A percentile compares a stretch with the other conserved stretches of the same genome.
These are phyloP conservation scores for Asterophora parasitica DNA, from an alignment of 768 basidiomycete species.

Conservation along the genomic window DNA sequence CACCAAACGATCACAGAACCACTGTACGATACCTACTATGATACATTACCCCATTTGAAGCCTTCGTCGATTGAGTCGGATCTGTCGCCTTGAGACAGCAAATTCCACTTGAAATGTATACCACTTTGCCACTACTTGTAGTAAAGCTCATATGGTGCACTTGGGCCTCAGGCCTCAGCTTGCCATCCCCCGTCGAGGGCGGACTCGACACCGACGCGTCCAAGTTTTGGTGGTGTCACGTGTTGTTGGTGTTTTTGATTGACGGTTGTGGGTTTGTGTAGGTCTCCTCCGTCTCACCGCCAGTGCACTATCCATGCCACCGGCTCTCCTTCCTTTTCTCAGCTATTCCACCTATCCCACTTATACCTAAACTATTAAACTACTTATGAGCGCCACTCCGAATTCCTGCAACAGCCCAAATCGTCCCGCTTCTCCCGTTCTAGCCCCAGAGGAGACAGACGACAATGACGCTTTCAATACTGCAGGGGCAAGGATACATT, in stretches of 20 bases:
- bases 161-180: too few species aligned
- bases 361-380: not conserved
- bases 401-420: not conserved
- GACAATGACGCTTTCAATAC: slow-evolving; percentile 40
- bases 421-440: slow-evolving; percentile 9
- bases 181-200: too few species aligned
- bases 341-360: not conserved
- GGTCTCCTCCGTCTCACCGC: too few species aligned
- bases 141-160: too few species aligned
- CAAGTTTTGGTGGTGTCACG: slow-evolving; percentile 8
- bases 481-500: slow-evolving; percentile 40
- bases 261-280: not conserved
- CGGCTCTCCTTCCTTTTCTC: not conserved
- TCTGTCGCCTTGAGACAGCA: too few species aligned
- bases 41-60: too few species aligned
- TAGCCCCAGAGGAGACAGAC: slow-evolving; percentile 27
- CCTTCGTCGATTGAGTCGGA: too few species aligned
- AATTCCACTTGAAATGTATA: not conserved
- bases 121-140: not conserved
- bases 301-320: slow-evolving; percentile 3
- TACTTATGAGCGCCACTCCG: slow-evolving; percentile 1
- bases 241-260: slow-evolving; percentile 15
- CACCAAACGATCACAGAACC: too few species aligned
- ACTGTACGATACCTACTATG: too few species aligned
- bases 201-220: too few species aligned